Evolutionary conservation across 306 rosid species (phyloP), one percentile per base, ranked within the genome.

Genomic region (Ormosia semicastrata): DNA sequence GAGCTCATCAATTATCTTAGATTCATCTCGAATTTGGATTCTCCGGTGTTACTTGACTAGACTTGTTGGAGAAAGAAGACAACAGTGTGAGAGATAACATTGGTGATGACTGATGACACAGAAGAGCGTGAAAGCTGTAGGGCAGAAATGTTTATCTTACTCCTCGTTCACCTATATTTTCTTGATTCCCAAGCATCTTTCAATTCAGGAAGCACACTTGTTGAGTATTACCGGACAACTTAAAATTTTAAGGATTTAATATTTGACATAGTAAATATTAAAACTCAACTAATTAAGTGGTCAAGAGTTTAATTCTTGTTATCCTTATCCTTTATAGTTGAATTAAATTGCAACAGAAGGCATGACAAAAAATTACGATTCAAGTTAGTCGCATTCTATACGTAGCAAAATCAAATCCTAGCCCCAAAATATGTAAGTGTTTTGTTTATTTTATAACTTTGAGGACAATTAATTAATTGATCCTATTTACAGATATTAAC

Each of bases 131-230:
- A 66, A 80, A 84, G 84, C 69, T 79, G 75, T 30, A 60, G 78
- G 66, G 72, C 78, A 84, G 17, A 67, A 11, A 72, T 12, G 60
- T 37, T 41, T 74, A 13, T 56, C 44, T 41, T 82, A 71, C 80
- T 47, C 76, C 37, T 8, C 47, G 7, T 72, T 58, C 53, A 18
- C 60, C 77, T 67, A 74, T 69, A 30, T 17, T 69, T 59, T 71
- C 15, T 79, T 58, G 63, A 69, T 66, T 84, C 87, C 81, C 84
- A 73, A 66, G 81, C 77, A 66, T 66, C 72, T 66, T 79, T 75
- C 66, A 66, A 57, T 32, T 75, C 41, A n/a, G 67, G 41, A 49
- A 71, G 57, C 66, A 68, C 6, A 24, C 57, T 52, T 44, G 59
- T 24, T 24, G 24, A 24, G 24, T 24, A 24, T 24, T 24, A 24